phyloP scores from a whole-genome alignment of 2,329 filamentous ascomycete species.

The Metarhizium robertsii region DNA sequence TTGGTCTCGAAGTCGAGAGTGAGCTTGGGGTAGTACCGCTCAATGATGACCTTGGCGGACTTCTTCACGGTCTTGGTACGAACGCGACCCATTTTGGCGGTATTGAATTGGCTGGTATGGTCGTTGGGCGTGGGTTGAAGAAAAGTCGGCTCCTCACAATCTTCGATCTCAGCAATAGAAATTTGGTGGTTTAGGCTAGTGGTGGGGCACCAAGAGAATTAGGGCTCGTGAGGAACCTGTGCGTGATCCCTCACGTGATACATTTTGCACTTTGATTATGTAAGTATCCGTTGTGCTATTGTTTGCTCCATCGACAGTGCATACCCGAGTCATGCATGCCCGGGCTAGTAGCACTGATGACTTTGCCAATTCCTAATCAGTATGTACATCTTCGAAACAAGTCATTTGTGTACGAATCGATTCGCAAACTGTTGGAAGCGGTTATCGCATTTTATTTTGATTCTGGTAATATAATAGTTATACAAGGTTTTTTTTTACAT shows the following conservation, averaged over 20 bases:
- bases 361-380: too few relatives aligned
- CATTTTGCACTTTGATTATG: background rate
- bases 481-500: slow-evolving; percentile 9
- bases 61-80: slow-evolving; percentile 63
- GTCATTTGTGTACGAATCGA: too few relatives aligned
- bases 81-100: slow-evolving; percentile 61
- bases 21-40: slow-evolving; percentile 95
- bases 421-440: background rate
- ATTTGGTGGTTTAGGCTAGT: slow-evolving; percentile 19
- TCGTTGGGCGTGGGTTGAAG: slow-evolving; percentile 24
- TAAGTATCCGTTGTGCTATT: background rate
- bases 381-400: too few relatives aligned
- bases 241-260: slow-evolving; percentile 17
- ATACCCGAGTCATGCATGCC: too few relatives aligned
- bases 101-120: slow-evolving; percentile 29
- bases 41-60: slow-evolving; percentile 98
- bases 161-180: slow-evolving; percentile 8
- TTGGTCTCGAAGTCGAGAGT: slow-evolving; percentile 99
- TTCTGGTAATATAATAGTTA: slow-evolving; percentile 5
- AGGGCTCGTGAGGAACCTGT: slow-evolving; percentile 17
- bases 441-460: background rate
- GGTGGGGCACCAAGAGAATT: slow-evolving; percentile 15
- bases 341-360: too few relatives aligned
- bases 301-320: too few relatives aligned
- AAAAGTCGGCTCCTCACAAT: slow-evolving; percentile 18